Evolutionary conservation across 768 basidiomycete genomes (phyloP).

Genomic region (Boletus tylopilopsis): DNA sequence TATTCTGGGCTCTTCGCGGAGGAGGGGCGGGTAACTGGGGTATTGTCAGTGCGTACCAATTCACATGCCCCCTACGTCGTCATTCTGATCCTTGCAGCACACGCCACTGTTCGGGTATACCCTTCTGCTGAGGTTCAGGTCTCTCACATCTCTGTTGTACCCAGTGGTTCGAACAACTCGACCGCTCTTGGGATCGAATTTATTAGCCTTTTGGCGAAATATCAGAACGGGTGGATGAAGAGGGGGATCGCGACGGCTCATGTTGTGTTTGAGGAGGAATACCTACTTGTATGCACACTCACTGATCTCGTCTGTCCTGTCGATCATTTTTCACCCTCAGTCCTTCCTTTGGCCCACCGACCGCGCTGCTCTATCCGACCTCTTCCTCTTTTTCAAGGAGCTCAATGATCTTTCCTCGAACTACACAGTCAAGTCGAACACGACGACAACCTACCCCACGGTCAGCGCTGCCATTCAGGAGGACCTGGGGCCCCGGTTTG

Average conservation of each 20-base stretch:
- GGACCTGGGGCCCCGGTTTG: conserved; percentile 11
- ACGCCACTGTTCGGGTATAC: conserved; percentile 13
- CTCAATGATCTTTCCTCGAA: conserved; percentile 7
- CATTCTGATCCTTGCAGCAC: conserved; percentile 7
- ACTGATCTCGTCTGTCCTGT: neutral
- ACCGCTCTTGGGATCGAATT: conserved; percentile 17
- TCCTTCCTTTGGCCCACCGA: conserved; percentile 16
- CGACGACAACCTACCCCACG: conserved; percentile 15
- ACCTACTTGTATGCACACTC: conserved; percentile 12
- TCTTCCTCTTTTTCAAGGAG: conserved; percentile 19
- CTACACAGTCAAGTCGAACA: conserved; percentile 16
- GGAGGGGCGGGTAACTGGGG: conserved; percentile 52
- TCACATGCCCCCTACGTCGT: neutral
- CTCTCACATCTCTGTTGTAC: conserved; percentile 10
- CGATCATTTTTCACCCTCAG: neutral
- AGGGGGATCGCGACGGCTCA: conserved; percentile 10
- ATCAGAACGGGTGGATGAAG: conserved; percentile 13
- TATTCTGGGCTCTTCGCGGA: conserved; percentile 55
- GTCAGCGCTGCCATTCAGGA: conserved; percentile 7
- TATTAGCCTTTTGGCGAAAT: conserved; percentile 14
- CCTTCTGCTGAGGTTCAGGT: conserved; percentile 11
- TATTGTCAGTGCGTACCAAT: conserved; percentile 32
- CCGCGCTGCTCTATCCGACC: neutral
- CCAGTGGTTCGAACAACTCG: conserved; percentile 8
- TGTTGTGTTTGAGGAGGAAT: conserved; percentile 3